Evolutionary conservation across 306 rosid species (phyloP), one percentile per base, ranked within the genome.

Genomic region (Oxytropis ochrocephala): DNA sequence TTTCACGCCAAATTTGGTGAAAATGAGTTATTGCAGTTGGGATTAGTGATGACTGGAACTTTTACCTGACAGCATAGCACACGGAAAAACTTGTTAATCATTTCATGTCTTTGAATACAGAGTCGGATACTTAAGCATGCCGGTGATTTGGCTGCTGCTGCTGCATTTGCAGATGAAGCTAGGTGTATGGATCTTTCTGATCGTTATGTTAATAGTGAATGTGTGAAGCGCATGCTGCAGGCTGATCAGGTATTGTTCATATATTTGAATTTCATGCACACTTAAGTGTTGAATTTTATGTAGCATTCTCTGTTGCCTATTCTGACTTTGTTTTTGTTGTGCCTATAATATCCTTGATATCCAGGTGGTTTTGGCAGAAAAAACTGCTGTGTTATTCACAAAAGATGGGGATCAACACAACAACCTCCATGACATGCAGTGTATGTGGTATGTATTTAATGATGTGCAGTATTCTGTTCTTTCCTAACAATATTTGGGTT

Each of bases 401-500:
- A 95, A 95, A 84, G 99, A 95, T 6, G 99, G 99, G 56, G 99
- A 95, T 75, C 97, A 91, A 73, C 95, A 95, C 81, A 95, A 87
- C 83, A 95, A 95, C 77, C 96, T 95, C 49, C 97, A 95, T 82
- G 99, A 95, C 83, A 95, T 95, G 99, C 99, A 95, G 85, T 95
- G 99, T 97, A 95, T 95, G 97, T 95, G 99, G 99, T 95, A 14
- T 7, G 96, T 85, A 70, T 79, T 59, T 76, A 55, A 57, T 49
- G 64, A 59, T 75, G 52, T 50, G 60, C 67, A 14, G 6, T 61
- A 75, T 70, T 74, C 19, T 50, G 46, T 39, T 42, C 53, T 24
- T 35, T 81, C 13, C 50, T 42, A 29, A 66, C 46, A 32, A 41
- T 70, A 12, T 67, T 42, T 55, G 50, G 52, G 21, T 71, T 74